A percentile compares a stretch with the other conserved stretches of the same genome.
Evolutionary conservation across 441 rosid genomes (phyloP).

Genomic region (Erodium moschatum): DNA sequence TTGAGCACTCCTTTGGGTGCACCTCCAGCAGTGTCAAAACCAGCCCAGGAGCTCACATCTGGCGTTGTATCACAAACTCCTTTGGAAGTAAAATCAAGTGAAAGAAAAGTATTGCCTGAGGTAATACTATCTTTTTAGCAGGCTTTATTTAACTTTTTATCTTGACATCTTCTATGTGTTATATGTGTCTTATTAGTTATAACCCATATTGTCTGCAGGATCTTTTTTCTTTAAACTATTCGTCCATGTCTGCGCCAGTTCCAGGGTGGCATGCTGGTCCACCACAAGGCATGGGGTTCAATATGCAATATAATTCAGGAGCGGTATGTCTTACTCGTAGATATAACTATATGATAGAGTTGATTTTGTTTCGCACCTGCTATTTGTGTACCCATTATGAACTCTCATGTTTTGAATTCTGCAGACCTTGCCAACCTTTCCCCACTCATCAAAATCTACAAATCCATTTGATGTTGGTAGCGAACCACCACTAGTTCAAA

Average conservation of each 20-base stretch:
- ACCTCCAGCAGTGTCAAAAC: conserved; percentile 25
- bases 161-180: conserved; percentile 4
- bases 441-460: conserved; percentile 44
- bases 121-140: conserved; percentile 30
- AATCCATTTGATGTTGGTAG: conserved; percentile 74
- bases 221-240: conserved; percentile 57
- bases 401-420: conserved; percentile 13
- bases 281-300: conserved; percentile 49
- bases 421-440: conserved; percentile 51
- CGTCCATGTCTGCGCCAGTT: conserved; percentile 41
- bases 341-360: conserved; percentile 3
- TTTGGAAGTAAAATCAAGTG: conserved; percentile 38
- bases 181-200: background rate
- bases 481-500: conserved; percentile 39
- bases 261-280: conserved; percentile 73
- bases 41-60: conserved; percentile 27
- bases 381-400: conserved; percentile 10
- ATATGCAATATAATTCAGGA: conserved; percentile 51
- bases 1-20: conserved; percentile 37
- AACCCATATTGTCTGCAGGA: conserved; percentile 41
- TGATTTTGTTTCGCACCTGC: conserved; percentile 13
- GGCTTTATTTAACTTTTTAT: background rate
- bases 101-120: conserved; percentile 72
- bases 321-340: conserved; percentile 34
- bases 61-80: conserved; percentile 31